Base-by-base conservation (phyloP, 2,329 filamentous ascomycete genomes). In the Macrophomina phaseolina region DNA sequence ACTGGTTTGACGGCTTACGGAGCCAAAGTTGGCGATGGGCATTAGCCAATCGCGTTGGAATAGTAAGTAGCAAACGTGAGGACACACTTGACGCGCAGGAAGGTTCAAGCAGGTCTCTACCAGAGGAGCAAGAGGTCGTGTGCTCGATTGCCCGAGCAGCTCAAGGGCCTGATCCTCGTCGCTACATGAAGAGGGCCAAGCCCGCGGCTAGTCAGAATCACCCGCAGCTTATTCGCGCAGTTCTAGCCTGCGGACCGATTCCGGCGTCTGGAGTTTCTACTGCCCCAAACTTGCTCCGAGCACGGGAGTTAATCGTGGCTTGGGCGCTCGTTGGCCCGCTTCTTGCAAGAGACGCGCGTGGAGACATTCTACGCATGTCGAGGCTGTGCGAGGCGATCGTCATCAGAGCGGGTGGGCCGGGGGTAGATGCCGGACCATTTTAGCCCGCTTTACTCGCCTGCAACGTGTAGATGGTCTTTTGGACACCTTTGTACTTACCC, bases 171-270 rank as follows among this genome's bases (percentile, higher is more conserved):
- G 23, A 36, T 36, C 30, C 5, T 8, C 30, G 9, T 16, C 16
- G 23, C 5, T 34, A n/a, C 30, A n/a, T 36, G 30, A 49, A 49
- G 30, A 53, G 28, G n/a, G 51, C 51, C 51, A 53, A 53, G 51
- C 9, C 14, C 8, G 4, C 6, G 18, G 51, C 51, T 53, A 53
- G 51, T 53, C 51, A 53, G 51, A 28, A 18, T n/a, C 12, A 18
- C 51, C 28, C 30, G 51, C 51, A 34, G 30, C 51, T 28, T 53
- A 53, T 53, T 53, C 51, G 51, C 51, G 16, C 28, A 32, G 51
- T 32, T n/a, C 23, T 36, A 36, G 51, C 5, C n/a, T 9, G 28
- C 51, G 51, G 51, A 36, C 30, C 51, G 30, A 18, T 38, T 38
- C 36, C 36, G 23, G 23, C 23, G 23, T 23, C 23, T 23, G 23